Evolutionary conservation across 495 filamentous ascomycete species (phyloP), one percentile per base, ranked within the genome.

Genomic region (Hypoxylon subgilvum): DNA sequence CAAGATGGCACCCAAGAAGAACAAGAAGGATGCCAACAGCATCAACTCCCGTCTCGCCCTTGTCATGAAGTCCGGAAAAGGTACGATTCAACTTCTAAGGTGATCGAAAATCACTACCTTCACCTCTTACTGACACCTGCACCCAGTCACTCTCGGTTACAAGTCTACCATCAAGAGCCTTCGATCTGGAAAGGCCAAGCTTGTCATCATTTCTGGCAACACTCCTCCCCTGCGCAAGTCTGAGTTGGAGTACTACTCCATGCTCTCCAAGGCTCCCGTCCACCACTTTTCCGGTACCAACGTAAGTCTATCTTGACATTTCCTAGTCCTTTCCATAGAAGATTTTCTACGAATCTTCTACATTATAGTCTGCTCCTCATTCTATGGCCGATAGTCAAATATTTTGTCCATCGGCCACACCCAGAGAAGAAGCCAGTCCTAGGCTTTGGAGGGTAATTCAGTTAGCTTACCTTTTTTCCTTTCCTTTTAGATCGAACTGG

Each of bases 231-330:
- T 98, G 50, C 83, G 91, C 72, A 97, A 96, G 87, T 87, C 83
- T 65, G 93, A 97, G 84, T 85, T 96, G 58, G 93, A 97, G 78
- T 82, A 79, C 59, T 93, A 93, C 79, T 86, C 88, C 70, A 96
- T 96, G 91, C 79, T 96, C 57, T 85, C 87, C 69, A 96, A 97
- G 84, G 90, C 88, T 67, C 85, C 88, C 39, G 91, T 97, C 68
- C 91, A 97, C 82, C 93, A 97, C 58, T 97, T 96, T 80, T 83
- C 83, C 61, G 94, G 93, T 52, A 96, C 94, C 85, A 97, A 96
- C 85, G 92, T 97, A 86, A 88, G 92, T 82, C 58, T 19, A 50
- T 43, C 60, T 36, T 27, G n/a, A 47, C 36, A 43, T 39, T 44
- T 51, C 56, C 16, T 52, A 53, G 3, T 30, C 31, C 16, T 2